These are phyloP conservation scores for Coemansia sp. DNA, from an alignment of 192 early-diverging fungal genomes.

Conservation along the genomic window DNA sequence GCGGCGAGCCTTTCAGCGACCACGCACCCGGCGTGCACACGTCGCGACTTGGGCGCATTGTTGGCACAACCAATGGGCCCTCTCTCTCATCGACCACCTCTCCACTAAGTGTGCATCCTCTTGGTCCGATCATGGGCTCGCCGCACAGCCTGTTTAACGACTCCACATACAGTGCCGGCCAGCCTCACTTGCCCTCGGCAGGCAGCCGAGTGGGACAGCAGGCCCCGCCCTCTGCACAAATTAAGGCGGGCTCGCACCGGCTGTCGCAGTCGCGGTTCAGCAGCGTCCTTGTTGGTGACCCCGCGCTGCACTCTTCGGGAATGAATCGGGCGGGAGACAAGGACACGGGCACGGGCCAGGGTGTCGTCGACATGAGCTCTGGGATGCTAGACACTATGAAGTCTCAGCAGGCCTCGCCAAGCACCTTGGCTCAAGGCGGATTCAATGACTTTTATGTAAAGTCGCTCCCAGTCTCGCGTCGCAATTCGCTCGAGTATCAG, in stretches of 20 bases:
- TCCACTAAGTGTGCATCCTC: slow-evolving; percentile 38
- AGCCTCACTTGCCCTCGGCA: slow-evolving; percentile 1
- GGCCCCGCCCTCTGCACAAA: background rate
- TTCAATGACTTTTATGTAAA: slow-evolving; percentile 51
- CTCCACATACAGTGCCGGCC: slow-evolving; percentile 18
- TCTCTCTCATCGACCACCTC: slow-evolving; percentile 27
- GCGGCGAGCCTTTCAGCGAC: slow-evolving; percentile 46
- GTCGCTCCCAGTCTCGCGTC: slow-evolving; percentile 67
- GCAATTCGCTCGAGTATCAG: slow-evolving; percentile 67
- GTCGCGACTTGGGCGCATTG: slow-evolving; percentile 21
- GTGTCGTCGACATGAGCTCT: slow-evolving; percentile 24
- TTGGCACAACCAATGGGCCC: slow-evolving; percentile 7
- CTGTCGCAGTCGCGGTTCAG: slow-evolving; percentile 44
- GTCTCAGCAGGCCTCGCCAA: slow-evolving; percentile 52
- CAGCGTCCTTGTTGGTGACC: slow-evolving; percentile 32
- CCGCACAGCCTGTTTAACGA: slow-evolving; percentile 38
- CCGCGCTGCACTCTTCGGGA: slow-evolving; percentile 14
- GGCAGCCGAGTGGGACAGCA: background rate
- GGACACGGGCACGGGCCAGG: slow-evolving; percentile 4
- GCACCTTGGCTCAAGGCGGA: slow-evolving; percentile 14
- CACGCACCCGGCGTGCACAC: background rate
- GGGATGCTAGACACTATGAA: slow-evolving; percentile 45
- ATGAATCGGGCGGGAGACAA: slow-evolving; percentile 13
- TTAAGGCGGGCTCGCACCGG: slow-evolving; percentile 10
- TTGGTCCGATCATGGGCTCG: slow-evolving; percentile 46